phyloP scores from a whole-genome alignment of 257 asterid species.

The Solanum sparsipilum region DNA sequence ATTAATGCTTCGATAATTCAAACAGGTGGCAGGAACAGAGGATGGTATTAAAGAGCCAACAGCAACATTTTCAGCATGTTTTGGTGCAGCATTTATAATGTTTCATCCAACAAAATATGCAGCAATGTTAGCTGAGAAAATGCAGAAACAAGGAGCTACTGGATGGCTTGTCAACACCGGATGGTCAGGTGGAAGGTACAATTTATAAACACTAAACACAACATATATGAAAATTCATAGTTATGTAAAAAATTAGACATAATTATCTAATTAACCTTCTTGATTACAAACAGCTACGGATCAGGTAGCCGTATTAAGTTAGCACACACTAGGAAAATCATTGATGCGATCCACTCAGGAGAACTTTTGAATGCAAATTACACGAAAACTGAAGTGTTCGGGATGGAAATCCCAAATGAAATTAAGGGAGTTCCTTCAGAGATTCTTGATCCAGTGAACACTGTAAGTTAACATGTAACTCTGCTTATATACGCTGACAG shows the following conservation, averaged over 20 bases:
- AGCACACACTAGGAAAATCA: slow-evolving; percentile 80
- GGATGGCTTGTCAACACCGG: slow-evolving; percentile 96
- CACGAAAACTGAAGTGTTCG: slow-evolving; percentile 67
- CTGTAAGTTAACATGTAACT: slow-evolving; percentile 36
- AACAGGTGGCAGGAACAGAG: slow-evolving; percentile 91
- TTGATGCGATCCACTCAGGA: slow-evolving; percentile 81
- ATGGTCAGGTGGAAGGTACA: slow-evolving; percentile 90
- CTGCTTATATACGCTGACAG: background rate
- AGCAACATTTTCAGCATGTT: slow-evolving; percentile 89
- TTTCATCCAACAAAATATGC: slow-evolving; percentile 86
- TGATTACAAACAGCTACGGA: slow-evolving; percentile 46
- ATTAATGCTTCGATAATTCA: background rate
- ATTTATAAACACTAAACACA: background rate
- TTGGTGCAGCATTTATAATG: slow-evolving; percentile 96
- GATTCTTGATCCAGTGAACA: slow-evolving; percentile 70
- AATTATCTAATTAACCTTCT: background rate
- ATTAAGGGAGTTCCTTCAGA: slow-evolving; percentile 83
- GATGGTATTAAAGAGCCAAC: slow-evolving; percentile 93
- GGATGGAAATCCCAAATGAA: slow-evolving; percentile 72
- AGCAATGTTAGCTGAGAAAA: slow-evolving; percentile 84
- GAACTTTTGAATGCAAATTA: slow-evolving; percentile 49
- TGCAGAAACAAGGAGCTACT: slow-evolving; percentile 77
- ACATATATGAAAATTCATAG: background rate
- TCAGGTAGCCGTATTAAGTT: slow-evolving; percentile 70
- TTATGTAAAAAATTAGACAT: background rate